phyloP scores from a whole-genome alignment of 2,329 filamentous ascomycete species.

The Cryphonectria carpinicola region DNA sequence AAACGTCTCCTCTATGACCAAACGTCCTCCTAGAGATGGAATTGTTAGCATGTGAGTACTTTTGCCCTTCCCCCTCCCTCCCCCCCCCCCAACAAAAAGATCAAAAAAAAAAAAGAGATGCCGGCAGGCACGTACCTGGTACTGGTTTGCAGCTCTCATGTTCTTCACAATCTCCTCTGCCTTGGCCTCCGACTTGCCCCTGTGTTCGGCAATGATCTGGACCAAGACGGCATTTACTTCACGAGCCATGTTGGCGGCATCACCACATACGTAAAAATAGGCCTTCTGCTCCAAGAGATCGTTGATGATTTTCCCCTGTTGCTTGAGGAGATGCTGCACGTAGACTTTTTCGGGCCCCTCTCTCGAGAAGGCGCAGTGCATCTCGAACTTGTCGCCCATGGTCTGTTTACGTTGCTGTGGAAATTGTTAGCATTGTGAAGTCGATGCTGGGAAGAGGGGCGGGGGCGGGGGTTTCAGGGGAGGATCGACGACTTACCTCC shows the following conservation, averaged over 20 bases:
- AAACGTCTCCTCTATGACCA: conserved; percentile 59
- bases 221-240: conserved; percentile 88
- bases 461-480: not conserved
- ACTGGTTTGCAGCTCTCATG: conserved; percentile 93
- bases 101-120: not conserved
- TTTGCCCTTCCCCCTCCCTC: no score
- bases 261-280: conserved; percentile 97
- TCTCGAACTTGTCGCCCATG: conserved; percentile 85
- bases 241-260: conserved; percentile 95
- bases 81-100: not conserved
- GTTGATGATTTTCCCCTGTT: conserved; percentile 82
- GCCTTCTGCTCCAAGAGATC: conserved; percentile 83
- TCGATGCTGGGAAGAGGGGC: not conserved
- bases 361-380: conserved; percentile 95
- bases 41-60: conserved; percentile 37
- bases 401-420: conserved; percentile 77
- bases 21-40: conserved; percentile 65
- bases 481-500: conserved; percentile 66
- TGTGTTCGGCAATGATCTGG: conserved; percentile 83
- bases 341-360: conserved; percentile 89
- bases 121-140: conserved; percentile 69
- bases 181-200: conserved; percentile 81
- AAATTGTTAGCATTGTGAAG: conserved; percentile 23
- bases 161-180: conserved; percentile 96
- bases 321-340: conserved; percentile 89